These are phyloP conservation scores for Colletotrichum trifolii DNA, from an alignment of 2,329 filamentous ascomycete species.

Conservation along the genomic window DNA sequence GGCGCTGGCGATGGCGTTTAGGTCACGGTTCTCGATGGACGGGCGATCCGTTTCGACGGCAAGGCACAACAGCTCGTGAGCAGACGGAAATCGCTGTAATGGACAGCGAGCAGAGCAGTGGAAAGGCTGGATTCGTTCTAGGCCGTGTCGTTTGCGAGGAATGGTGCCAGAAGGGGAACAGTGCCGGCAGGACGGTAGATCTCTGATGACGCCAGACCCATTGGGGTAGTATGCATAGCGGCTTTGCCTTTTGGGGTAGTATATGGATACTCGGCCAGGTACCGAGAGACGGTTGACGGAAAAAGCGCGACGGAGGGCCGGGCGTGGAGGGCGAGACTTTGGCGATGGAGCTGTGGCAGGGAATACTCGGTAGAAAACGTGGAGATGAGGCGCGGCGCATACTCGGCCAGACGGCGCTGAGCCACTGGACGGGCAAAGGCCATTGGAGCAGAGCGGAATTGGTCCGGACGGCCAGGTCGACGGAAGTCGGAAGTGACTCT, in stretches of 20 bases:
- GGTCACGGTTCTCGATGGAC: conserved; percentile 19
- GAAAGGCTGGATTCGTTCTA: conserved; percentile 26
- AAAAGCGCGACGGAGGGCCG: conserved; percentile 32
- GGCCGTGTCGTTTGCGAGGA: conserved; percentile 24
- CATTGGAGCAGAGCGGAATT: neutral
- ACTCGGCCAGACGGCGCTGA: conserved; percentile 32
- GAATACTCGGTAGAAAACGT: conserved; percentile 29
- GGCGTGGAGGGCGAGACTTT: conserved; percentile 8
- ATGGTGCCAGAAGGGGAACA: conserved; percentile 30
- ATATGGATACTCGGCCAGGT: conserved; percentile 27
- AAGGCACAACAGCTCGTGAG: conserved; percentile 32
- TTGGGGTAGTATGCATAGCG: neutral
- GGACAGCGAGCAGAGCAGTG: conserved; percentile 22
- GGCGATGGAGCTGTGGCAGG: conserved; percentile 10
- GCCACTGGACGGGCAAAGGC: neutral
- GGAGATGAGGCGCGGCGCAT: conserved; percentile 34
- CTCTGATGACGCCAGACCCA: conserved; percentile 8
- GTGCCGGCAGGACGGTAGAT: conserved; percentile 33
- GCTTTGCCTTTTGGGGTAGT: conserved; percentile 15
- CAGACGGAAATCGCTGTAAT: conserved; percentile 30
- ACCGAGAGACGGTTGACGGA: conserved; percentile 35
- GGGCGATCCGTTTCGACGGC: conserved; percentile 34
- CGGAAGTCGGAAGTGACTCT: neutral
- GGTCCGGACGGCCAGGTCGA: neutral
- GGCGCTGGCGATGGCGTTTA: conserved; percentile 9